phyloP scores from a whole-genome alignment of 2,329 filamentous ascomycete genomes.

The Malbranchea zuffiana region DNA sequence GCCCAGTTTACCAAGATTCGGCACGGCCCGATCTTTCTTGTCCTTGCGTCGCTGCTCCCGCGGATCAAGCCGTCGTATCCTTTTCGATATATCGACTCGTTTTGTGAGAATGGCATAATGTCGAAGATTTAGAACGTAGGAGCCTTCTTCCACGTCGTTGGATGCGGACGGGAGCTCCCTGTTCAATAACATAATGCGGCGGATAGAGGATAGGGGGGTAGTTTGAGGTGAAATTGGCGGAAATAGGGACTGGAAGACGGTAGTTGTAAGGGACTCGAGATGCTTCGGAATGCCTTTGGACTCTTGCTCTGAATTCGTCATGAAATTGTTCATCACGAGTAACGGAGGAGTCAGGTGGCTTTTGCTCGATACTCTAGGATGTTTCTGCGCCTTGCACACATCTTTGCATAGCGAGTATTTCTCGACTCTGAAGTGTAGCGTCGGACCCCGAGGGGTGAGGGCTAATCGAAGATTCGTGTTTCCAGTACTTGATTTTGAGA shows the following conservation, averaged over 20 bases:
- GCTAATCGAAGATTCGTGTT: slow-evolving; percentile 88
- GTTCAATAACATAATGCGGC: slow-evolving; percentile 80
- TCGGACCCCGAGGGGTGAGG: slow-evolving; percentile 80
- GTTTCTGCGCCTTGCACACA: slow-evolving; percentile 69
- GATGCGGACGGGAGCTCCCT: slow-evolving; percentile 47
- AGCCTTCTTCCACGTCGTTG: slow-evolving; percentile 43
- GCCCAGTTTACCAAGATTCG: slow-evolving; percentile 79
- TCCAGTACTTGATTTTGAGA: slow-evolving; percentile 77
- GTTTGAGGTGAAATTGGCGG: slow-evolving; percentile 88
- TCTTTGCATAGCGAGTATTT: slow-evolving; percentile 92
- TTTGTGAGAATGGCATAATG: slow-evolving; percentile 95
- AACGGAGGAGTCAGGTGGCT: slow-evolving; percentile 78
- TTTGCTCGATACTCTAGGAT: slow-evolving; percentile 69
- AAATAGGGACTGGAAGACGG: slow-evolving; percentile 91
- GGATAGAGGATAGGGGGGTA: slow-evolving; percentile 84
- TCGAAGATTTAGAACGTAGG: slow-evolving; percentile 74
- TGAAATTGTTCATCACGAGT: slow-evolving; percentile 98
- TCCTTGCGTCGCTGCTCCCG: slow-evolving; percentile 66
- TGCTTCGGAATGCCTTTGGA: slow-evolving; percentile 74
- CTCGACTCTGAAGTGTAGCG: slow-evolving; percentile 85
- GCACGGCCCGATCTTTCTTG: slow-evolving; percentile 57
- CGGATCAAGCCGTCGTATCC: slow-evolving; percentile 70
- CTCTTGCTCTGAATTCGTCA: slow-evolving; percentile 46
- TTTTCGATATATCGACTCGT: slow-evolving; percentile 70
- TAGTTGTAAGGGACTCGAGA: slow-evolving; percentile 83